Evolutionary conservation across 1,139 yeast genomes (phyloP).

Genomic region (Kodamaea arcana): DNA sequence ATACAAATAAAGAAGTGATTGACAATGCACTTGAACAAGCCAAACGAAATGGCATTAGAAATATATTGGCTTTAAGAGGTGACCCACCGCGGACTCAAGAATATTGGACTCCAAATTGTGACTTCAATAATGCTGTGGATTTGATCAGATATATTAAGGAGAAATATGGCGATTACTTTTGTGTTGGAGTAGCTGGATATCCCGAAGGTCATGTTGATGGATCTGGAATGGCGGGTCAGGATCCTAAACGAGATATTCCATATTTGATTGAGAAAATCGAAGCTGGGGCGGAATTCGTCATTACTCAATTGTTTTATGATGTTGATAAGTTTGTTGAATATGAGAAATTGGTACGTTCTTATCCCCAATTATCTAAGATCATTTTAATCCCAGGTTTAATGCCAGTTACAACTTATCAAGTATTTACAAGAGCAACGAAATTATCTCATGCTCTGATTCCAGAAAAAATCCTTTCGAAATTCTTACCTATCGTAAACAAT

Average conservation of each 20-base stretch:
- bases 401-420: slow-evolving; percentile 91
- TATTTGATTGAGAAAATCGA: slow-evolving; percentile 53
- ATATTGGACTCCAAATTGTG: slow-evolving; percentile 54
- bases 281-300: slow-evolving; percentile 46
- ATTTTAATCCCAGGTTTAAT: slow-evolving; percentile 86
- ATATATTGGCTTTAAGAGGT: slow-evolving; percentile 89
- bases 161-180: slow-evolving; percentile 69
- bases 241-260: slow-evolving; percentile 62
- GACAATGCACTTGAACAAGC: slow-evolving; percentile 77
- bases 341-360: slow-evolving; percentile 28
- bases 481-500: slow-evolving; percentile 60
- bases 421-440: slow-evolving; percentile 84
- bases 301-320: slow-evolving; percentile 45
- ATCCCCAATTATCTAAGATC: slow-evolving; percentile 38
- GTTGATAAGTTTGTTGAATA: slow-evolving; percentile 38
- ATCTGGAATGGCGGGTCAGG: slow-evolving; percentile 58
- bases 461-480: slow-evolving; percentile 27
- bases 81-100: slow-evolving; percentile 91
- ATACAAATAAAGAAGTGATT: slow-evolving; percentile 71
- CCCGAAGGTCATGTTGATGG: slow-evolving; percentile 97
- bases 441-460: slow-evolving; percentile 91
- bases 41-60: slow-evolving; percentile 71
- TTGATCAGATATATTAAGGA: slow-evolving; percentile 71
- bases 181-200: slow-evolving; percentile 90
- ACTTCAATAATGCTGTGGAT: slow-evolving; percentile 75